Percentiles rank a stretch among this genome's conserved stretches.
phyloP scores from a whole-genome alignment of 306 rosid genomes.

The Cucurbita ficifolia region DNA sequence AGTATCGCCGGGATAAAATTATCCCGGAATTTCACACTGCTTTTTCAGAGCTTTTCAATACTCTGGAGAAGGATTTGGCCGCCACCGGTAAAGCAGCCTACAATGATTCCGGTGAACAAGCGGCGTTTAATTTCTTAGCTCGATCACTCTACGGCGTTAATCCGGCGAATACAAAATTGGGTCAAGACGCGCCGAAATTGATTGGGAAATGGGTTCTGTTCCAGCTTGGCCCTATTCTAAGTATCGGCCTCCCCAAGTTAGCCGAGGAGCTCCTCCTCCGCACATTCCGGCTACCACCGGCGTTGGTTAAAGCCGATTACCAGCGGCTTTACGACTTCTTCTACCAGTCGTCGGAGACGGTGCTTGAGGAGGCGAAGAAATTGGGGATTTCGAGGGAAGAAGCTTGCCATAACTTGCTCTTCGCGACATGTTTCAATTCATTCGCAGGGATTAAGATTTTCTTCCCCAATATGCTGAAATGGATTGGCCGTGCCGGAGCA shows the following conservation, averaged over 20 bases:
- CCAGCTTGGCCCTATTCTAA: slow-evolving; percentile 43
- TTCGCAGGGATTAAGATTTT: slow-evolving; percentile 67
- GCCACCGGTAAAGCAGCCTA: slow-evolving; percentile 39
- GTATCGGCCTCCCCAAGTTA: slow-evolving; percentile 50
- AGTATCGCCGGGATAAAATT: slow-evolving; percentile 32
- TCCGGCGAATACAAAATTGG: slow-evolving; percentile 42
- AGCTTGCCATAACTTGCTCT: slow-evolving; percentile 73
- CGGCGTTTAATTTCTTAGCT: slow-evolving; percentile 58
- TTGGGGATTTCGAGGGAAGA: slow-evolving; percentile 59
- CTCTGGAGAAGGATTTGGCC: slow-evolving; percentile 36
- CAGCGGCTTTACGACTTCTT: slow-evolving; percentile 57
- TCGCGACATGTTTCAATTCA: slow-evolving; percentile 76
- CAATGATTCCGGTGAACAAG: slow-evolving; percentile 38
- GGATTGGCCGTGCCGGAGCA: slow-evolving; percentile 49
- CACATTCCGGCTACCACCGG: slow-evolving; percentile 44
- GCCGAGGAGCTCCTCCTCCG: slow-evolving; percentile 47
- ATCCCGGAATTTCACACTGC: slow-evolving; percentile 52
- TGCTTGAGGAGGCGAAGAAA: slow-evolving; percentile 60
- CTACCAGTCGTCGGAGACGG: slow-evolving; percentile 28
- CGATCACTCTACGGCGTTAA: slow-evolving; percentile 29
- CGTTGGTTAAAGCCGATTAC: slow-evolving; percentile 46
- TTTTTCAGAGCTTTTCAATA: slow-evolving; percentile 37
- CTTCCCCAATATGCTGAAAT: slow-evolving; percentile 47
- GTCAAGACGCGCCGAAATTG: slow-evolving; percentile 47
- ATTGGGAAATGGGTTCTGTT: slow-evolving; percentile 48